phyloP scores from a whole-genome alignment of 2,329 filamentous ascomycete species.

The Zasmidium cellare region DNA sequence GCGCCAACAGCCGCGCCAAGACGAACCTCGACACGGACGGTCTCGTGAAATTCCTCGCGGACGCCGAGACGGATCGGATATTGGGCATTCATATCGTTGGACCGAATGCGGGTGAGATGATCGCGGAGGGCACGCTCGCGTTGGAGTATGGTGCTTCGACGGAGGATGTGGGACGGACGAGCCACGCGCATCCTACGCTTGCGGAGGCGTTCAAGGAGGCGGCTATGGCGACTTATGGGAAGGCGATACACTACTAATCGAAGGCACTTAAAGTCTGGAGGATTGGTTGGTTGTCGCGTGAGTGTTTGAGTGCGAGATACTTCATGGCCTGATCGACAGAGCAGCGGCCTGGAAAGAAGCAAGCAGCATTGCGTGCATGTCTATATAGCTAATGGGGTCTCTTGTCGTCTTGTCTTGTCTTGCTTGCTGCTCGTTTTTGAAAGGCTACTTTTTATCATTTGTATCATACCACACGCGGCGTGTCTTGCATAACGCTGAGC shows the following conservation, averaged over 20 bases:
- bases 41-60: conserved; percentile 93
- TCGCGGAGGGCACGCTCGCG: conserved; percentile 92
- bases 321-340: not conserved
- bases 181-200: conserved; percentile 93
- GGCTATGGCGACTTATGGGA: conserved; percentile 93
- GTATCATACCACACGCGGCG: conserved; percentile 14
- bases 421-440: too few species aligned
- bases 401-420: not conserved
- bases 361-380: conserved; percentile 15
- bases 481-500: not conserved
- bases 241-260: conserved; percentile 88
- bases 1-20: conserved; percentile 97
- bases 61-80: conserved; percentile 94
- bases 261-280: too few species aligned
- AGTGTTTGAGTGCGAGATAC: too few species aligned
- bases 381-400: conserved; percentile 12
- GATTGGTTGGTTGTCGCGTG: too few species aligned
- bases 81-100: conserved; percentile 96
- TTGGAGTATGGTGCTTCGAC: conserved; percentile 94
- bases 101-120: conserved; percentile 97
- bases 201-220: conserved; percentile 99
- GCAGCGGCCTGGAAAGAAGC: conserved; percentile 3
- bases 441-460: not conserved
- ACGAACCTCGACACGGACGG: conserved; percentile 97
- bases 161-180: conserved; percentile 92